Percentiles rank a stretch among this genome's conserved stretches.
These are phyloP conservation scores for Alectoria sarmentosa DNA, from an alignment of 495 filamentous ascomycete species.

Conservation along the genomic window DNA sequence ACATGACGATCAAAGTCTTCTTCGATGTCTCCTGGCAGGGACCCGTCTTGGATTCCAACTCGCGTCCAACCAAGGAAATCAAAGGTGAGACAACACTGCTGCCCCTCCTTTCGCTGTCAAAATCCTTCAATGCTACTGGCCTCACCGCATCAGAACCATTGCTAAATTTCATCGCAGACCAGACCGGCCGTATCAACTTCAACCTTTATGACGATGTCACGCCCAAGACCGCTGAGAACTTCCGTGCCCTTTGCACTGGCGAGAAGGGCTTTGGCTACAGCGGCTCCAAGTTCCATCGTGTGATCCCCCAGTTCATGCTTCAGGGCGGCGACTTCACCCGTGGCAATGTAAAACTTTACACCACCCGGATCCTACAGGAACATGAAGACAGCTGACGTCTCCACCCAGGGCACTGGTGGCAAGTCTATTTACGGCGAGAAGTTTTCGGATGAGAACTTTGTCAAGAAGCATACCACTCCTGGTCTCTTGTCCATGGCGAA, in stretches of 20 bases:
- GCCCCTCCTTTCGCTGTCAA: constrained; percentile 17
- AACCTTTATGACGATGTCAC: constrained; percentile 80
- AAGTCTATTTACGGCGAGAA: constrained; percentile 96
- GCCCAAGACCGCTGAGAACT: constrained; percentile 94
- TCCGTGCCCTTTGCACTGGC: constrained; percentile 89
- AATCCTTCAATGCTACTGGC: constrained; percentile 23
- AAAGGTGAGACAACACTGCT: constrained; percentile 46
- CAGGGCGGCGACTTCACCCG: constrained; percentile 98
- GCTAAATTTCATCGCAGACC: constrained; percentile 44
- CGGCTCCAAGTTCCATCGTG: constrained; percentile 85
- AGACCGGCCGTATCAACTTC: constrained; percentile 80
- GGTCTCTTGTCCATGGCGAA: constrained; percentile 97
- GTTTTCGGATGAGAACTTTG: constrained; percentile 96
- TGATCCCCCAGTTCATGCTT: constrained; percentile 99
- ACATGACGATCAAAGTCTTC: constrained; percentile 60
- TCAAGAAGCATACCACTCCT: constrained; percentile 72
- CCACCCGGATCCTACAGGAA: too few relatives aligned
- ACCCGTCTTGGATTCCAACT: constrained; percentile 49
- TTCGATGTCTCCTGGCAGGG: constrained; percentile 65
- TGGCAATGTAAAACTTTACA: constrained; percentile 59
- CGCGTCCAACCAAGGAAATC: constrained; percentile 49
- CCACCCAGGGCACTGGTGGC: constrained; percentile 68
- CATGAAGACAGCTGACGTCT: constrained; percentile 1
- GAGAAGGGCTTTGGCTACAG: constrained; percentile 89
- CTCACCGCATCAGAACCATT: constrained; percentile 24